Conservation (phyloP, 2,329 filamentous ascomycete genomes). For the Hymenoscyphus linearis region DNA sequence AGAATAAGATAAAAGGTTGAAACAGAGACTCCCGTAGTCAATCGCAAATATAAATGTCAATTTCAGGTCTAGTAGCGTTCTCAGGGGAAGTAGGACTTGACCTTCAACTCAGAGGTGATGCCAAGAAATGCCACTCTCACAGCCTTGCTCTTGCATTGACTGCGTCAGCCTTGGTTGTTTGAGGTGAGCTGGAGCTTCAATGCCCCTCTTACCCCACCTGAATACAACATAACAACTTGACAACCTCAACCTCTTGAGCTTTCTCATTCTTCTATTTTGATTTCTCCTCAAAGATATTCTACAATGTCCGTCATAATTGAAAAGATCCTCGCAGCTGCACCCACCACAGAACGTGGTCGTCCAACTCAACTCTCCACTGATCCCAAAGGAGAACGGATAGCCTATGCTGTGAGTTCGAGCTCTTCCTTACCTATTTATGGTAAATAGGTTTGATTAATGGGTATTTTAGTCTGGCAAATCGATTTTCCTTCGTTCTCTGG, state of each 20-base stretch:
- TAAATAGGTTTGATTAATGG: conserved; percentile 4
- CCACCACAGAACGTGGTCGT: conserved; percentile 76
- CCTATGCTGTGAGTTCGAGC: conserved; percentile 69
- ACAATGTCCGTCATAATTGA: conserved; percentile 49
- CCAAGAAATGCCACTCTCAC: neutral
- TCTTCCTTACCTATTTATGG: neutral
- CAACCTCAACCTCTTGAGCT: neutral
- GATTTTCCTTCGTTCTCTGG: conserved; percentile 91
- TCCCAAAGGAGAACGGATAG: conserved; percentile 82
- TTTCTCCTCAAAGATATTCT: neutral
- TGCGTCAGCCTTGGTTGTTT: conserved; percentile 12
- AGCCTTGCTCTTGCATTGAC: conserved; percentile 10
- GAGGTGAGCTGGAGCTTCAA: neutral
- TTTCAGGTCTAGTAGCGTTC: no score
- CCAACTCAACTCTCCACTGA: conserved; percentile 86
- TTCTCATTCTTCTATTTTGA: neutral
- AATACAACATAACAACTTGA: neutral
- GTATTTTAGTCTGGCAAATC: conserved; percentile 78
- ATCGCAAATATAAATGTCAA: no score
- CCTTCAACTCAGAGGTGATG: neutral
- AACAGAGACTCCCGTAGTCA: no score
- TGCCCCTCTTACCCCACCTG: neutral
- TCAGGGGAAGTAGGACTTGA: no score
- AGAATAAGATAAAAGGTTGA: neutral
- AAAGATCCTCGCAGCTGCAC: conserved; percentile 78